Base-by-base conservation (phyloP, 768 basidiomycete genomes). In the Pleurotus salmoneostramineus region DNA sequence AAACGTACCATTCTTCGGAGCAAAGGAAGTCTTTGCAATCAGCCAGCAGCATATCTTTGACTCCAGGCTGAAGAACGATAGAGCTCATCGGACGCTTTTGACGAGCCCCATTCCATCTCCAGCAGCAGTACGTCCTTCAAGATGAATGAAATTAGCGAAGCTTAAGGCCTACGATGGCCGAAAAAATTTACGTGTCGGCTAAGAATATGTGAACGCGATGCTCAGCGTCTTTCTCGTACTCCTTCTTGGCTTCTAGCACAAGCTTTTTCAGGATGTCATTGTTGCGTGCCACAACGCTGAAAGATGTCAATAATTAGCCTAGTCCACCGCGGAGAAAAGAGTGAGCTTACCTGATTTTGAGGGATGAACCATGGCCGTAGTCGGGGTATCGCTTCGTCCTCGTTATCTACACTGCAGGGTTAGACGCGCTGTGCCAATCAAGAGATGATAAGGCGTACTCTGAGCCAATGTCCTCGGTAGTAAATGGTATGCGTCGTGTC, bases 51-150 rank as follows among this genome's bases (percentile, higher is more conserved):
- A 94, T 94, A 68, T 94, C 93, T 66, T 93, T 93, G 6, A 93
- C 90, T 44, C 89, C 91, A 3, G 91, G 90, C 64, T 93, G 91
- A 8, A 94, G 79, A 11, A 94, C 91, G 60, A 95, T 93, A n/a
- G 91, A 93, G 65, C 88, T 90, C 87, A 95, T 88, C 0, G 93
- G 92, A 34, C 92, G 82, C 71, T 95, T 95, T 65, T 93, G 89
- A 50, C 91, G 81, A 4, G 91, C 89, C 44, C 91, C 92, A 63
- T 91, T 93, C 88, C 90, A 93, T 57, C 90, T 79, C 93, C 93
- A 95, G 65, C 85, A 85, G 1, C 80, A 81, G 64, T 88, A 88
- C 6, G 85, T 82, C 48, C 88, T 89, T 62, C 35, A 52, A 45
- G 54, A 50, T 40, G 34, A 45, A 59, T 21, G 46, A 58, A 57